These are phyloP conservation scores for Proliferodiscus dingleyae DNA, from an alignment of 2,329 filamentous ascomycete genomes.

Conservation along the genomic window DNA sequence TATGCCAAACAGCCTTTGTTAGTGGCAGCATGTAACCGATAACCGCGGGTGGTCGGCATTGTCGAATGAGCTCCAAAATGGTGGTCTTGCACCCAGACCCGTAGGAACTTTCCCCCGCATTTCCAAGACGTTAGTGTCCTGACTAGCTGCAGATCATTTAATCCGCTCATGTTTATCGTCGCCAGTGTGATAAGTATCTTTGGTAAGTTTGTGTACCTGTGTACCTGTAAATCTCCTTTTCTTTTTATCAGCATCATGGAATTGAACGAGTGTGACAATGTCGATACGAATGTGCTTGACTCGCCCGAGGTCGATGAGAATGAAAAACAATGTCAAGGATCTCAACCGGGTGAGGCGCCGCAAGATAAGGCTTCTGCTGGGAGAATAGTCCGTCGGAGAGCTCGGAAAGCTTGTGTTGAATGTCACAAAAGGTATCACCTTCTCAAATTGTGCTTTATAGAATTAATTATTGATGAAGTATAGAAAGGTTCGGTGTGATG, in stretches of 20 bases:
- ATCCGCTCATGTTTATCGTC: background rate
- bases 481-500: constrained; percentile 12
- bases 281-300: background rate
- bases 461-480: background rate
- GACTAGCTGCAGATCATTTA: background rate
- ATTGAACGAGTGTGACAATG: background rate
- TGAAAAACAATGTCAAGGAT: background rate
- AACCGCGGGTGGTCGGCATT: no score
- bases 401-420: constrained; percentile 11
- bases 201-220: background rate
- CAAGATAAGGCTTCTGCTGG: background rate
- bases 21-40: no score
- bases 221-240: no score
- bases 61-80: no score
- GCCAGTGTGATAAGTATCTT: background rate
- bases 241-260: no score
- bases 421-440: constrained; percentile 12
- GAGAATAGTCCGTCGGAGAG: constrained; percentile 5
- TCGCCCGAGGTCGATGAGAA: background rate
- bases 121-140: no score
- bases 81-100: no score
- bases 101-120: no score
- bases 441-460: background rate
- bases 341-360: background rate
- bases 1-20: no score